Conservation (phyloP, 805 yeast genomes). For the Lipomyces chichibuensis region DNA sequence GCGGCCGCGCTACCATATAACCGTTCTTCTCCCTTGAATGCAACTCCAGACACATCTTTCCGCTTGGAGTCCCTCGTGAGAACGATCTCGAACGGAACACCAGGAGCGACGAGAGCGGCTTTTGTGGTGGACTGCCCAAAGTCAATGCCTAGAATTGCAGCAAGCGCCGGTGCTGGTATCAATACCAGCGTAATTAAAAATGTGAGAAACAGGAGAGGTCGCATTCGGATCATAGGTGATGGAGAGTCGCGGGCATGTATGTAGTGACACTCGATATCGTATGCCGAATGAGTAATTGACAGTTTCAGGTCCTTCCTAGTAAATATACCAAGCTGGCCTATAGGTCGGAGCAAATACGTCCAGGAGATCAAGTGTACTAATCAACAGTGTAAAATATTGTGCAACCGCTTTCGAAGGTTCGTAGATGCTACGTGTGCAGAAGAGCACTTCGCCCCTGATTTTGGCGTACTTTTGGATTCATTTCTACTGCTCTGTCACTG, state of each 20-base stretch:
- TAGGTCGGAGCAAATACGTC: background rate
- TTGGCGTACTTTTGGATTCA: background rate
- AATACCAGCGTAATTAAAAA: background rate
- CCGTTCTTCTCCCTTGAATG: constrained; percentile 53
- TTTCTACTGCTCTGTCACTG: background rate
- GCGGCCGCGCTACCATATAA: constrained; percentile 39
- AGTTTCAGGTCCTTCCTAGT: too few relatives aligned
- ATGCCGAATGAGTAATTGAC: background rate
- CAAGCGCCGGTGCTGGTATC: constrained; percentile 10
- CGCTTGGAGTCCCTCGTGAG: constrained; percentile 89
- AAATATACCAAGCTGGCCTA: background rate
- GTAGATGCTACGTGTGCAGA: background rate
- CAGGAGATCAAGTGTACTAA: background rate
- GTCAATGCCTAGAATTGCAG: constrained; percentile 83
- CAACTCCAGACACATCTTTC: constrained; percentile 81
- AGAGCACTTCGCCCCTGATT: background rate
- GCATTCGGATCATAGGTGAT: background rate
- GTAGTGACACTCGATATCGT: background rate
- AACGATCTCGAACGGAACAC: constrained; percentile 82
- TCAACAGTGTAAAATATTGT: background rate
- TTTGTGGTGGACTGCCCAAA: constrained; percentile 86
- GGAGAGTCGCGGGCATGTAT: background rate
- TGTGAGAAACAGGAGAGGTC: background rate
- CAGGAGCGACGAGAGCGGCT: constrained; percentile 88
- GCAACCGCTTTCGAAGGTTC: too few relatives aligned